These are phyloP conservation scores for Phytophthora quininea DNA, from an alignment of 352 stramenopile species.

Conservation along the genomic window DNA sequence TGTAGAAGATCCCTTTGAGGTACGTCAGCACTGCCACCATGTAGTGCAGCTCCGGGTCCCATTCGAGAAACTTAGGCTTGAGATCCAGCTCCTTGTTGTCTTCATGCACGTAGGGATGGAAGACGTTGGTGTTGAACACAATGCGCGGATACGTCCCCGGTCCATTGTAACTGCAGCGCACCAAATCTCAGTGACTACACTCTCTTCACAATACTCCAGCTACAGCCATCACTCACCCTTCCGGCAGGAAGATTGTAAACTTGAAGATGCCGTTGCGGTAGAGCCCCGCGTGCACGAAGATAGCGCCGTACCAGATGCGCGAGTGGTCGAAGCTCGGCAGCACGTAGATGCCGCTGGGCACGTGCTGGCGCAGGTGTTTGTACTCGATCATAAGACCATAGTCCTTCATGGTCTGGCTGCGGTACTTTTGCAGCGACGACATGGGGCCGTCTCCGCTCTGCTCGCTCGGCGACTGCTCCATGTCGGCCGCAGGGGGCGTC, in stretches of 20 bases:
- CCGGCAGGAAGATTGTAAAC: constrained; percentile 90
- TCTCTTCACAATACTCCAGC: not conserved
- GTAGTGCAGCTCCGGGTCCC: constrained; percentile 95
- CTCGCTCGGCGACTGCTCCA: constrained; percentile 19
- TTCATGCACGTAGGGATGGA: constrained; percentile 93
- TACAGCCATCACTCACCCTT: constrained; percentile 44
- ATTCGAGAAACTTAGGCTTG: constrained; percentile 90
- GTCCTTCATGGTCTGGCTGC: constrained; percentile 91
- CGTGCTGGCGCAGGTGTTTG: constrained; percentile 95
- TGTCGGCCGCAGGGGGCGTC: constrained; percentile 15
- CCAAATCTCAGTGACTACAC: constrained; percentile 5
- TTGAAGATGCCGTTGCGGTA: constrained; percentile 98
- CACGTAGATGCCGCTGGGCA: constrained; percentile 95
- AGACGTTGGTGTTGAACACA: constrained; percentile 92
- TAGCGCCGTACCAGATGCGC: constrained; percentile 93
- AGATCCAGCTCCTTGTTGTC: constrained; percentile 92
- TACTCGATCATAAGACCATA: constrained; percentile 98
- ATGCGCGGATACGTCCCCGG: constrained; percentile 92
- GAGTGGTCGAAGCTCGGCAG: constrained; percentile 93
- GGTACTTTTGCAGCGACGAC: constrained; percentile 85
- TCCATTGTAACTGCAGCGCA: constrained; percentile 92
- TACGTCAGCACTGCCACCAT: constrained; percentile 96
- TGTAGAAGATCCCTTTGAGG: constrained; percentile 98
- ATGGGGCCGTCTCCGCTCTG: constrained; percentile 55
- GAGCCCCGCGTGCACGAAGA: constrained; percentile 95